Conservation (phyloP, 2,329 filamentous ascomycete genomes). For the Curvularia lunata region DNA sequence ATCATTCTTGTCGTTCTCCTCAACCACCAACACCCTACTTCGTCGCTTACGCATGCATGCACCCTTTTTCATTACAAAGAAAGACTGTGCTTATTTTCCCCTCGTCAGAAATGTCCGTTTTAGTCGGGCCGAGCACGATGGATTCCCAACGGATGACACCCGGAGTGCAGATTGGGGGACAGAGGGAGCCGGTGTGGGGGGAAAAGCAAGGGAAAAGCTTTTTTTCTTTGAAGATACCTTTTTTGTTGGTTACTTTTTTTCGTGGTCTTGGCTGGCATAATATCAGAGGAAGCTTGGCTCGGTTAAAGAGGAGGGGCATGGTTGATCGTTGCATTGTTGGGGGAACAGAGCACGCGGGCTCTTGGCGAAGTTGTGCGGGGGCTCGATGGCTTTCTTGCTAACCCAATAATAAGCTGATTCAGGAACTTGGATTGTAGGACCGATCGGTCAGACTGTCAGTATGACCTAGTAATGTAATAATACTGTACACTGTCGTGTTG, state of each 20-base stretch:
- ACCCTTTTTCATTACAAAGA: not conserved
- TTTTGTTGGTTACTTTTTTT: not conserved
- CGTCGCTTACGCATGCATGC: not conserved
- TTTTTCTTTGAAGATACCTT: not conserved
- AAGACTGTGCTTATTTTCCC: not conserved
- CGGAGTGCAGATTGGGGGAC: not conserved
- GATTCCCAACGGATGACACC: not conserved
- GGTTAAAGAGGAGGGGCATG: not conserved
- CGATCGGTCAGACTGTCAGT: not conserved
- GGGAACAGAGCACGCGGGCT: slow-evolving; percentile 9
- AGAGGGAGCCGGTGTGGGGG: not conserved
- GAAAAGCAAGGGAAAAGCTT: not conserved
- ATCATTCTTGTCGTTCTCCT: not conserved
- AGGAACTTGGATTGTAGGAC: not conserved
- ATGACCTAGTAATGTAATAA: slow-evolving; percentile 1
- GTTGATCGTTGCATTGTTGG: slow-evolving; percentile 1
- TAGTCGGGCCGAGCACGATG: not conserved
- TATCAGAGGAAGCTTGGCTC: slow-evolving; percentile 1
- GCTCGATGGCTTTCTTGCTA: not conserved
- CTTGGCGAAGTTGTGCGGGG: slow-evolving; percentile 1
- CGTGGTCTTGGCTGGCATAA: not conserved
- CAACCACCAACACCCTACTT: not conserved
- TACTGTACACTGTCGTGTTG: slow-evolving; percentile 3
- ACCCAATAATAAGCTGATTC: slow-evolving; percentile 1
- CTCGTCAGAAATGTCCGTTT: not conserved